These are phyloP conservation scores for Apiotrichum gamsii DNA, from an alignment of 1,284 basidiomycete species.

Conservation along the genomic window DNA sequence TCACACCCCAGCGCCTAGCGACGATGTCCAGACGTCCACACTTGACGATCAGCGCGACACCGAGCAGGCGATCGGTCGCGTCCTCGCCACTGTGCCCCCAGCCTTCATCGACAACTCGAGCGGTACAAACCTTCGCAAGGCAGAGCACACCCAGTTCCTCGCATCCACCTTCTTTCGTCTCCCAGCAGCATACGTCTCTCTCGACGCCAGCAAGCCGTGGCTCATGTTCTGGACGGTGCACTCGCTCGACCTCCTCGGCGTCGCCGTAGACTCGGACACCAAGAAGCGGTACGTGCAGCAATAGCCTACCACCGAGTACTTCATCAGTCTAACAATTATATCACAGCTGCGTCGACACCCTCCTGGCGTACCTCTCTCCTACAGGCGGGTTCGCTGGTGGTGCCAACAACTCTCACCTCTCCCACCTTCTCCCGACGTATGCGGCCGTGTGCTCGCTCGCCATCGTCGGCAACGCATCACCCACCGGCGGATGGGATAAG, in stretches of 20 bases:
- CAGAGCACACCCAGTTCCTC: conserved; percentile 38
- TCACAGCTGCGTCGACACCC: conserved; percentile 50
- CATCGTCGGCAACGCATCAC: conserved; percentile 60
- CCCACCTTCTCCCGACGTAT: conserved; percentile 87
- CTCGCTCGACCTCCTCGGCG: conserved; percentile 67
- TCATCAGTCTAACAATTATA: conserved; percentile 4
- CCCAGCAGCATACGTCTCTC: conserved; percentile 65
- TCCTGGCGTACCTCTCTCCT: conserved; percentile 70
- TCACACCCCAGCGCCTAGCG: conserved; percentile 22
- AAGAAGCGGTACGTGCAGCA: conserved; percentile 59
- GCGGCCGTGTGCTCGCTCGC: conserved; percentile 79
- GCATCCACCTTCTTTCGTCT: conserved; percentile 45
- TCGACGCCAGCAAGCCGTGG: conserved; percentile 91
- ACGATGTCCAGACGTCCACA: conserved; percentile 60
- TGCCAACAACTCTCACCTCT: conserved; percentile 63
- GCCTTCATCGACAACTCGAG: not conserved
- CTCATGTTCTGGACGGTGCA: conserved; percentile 86
- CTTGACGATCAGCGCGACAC: conserved; percentile 61
- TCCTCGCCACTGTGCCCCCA: conserved; percentile 6
- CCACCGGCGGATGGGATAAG: conserved; percentile 69
- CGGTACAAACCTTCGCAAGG: conserved; percentile 22
- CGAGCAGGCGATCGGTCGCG: conserved; percentile 54
- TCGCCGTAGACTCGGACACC: conserved; percentile 65
- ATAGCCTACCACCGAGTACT: too few relatives aligned
- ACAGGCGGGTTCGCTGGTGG: conserved; percentile 88